A percentile compares a stretch with the other conserved stretches of the same genome.
Evolutionary conservation across 2,329 filamentous ascomycete species (phyloP).

Genomic region (Byssochlamys sp.): DNA sequence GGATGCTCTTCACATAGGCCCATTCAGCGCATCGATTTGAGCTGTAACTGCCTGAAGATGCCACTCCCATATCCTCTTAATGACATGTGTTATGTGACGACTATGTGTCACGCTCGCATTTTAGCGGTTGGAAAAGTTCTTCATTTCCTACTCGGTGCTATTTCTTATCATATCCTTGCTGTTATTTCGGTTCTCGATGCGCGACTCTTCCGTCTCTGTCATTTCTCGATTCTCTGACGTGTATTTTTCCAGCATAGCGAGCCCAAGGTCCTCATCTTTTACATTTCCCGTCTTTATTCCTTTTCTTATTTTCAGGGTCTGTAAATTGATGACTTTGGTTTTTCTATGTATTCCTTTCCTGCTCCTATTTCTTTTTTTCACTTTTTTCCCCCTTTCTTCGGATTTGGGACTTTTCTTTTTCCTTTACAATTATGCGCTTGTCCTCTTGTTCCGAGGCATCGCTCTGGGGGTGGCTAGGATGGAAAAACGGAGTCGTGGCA

Average conservation of each 20-base stretch:
- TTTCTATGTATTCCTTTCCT: background rate
- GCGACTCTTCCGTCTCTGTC: conserved; percentile 16
- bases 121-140: conserved; percentile 36
- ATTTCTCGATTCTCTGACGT: conserved; percentile 14
- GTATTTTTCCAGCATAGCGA: conserved; percentile 28
- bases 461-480: background rate
- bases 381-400: background rate
- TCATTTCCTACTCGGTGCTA: conserved; percentile 19
- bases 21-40: conserved; percentile 2
- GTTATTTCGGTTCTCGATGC: conserved; percentile 11
- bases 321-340: conserved; percentile 3
- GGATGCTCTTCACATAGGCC: conserved; percentile 8
- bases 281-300: conserved; percentile 10
- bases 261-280: conserved; percentile 19
- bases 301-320: conserved; percentile 1
- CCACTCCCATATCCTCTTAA: conserved; percentile 19
- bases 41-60: conserved; percentile 21
- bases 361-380: too few species aligned
- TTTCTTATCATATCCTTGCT: conserved; percentile 11
- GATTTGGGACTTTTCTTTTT: background rate
- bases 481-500: background rate
- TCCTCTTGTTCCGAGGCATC: background rate
- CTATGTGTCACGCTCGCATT: conserved; percentile 28
- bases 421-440: background rate
- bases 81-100: conserved; percentile 33